These are phyloP conservation scores for Didymella exigua DNA, from an alignment of 2,329 filamentous ascomycete species.

Conservation along the genomic window DNA sequence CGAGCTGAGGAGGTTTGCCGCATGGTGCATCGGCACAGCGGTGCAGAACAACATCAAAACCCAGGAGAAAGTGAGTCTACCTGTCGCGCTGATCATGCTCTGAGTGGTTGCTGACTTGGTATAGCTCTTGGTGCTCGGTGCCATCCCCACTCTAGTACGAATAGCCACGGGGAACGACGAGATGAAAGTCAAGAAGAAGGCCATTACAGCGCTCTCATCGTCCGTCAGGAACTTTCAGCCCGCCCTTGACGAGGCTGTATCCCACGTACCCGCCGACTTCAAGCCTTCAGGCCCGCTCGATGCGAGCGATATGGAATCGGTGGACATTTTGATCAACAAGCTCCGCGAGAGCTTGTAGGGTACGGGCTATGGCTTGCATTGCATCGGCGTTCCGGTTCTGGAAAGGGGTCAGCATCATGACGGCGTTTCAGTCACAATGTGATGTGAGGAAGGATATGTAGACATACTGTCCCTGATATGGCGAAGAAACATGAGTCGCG, in stretches of 20 bases:
- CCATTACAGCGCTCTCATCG: conserved; percentile 85
- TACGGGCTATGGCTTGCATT: conserved; percentile 21
- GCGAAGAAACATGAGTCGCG: background rate
- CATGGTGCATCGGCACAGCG: conserved; percentile 93
- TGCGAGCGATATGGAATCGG: conserved; percentile 83
- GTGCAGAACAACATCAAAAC: conserved; percentile 93
- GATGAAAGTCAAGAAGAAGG: conserved; percentile 77
- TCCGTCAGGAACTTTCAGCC: conserved; percentile 89
- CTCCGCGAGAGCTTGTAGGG: conserved; percentile 51
- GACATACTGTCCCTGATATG: conserved; percentile 1
- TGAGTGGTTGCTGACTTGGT: conserved; percentile 19
- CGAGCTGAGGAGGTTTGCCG: conserved; percentile 81
- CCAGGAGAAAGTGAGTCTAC: conserved; percentile 69
- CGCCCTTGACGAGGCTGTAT: conserved; percentile 67
- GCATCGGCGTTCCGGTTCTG: conserved; percentile 31
- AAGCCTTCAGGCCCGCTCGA: conserved; percentile 69
- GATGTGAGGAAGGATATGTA: conserved; percentile 1
- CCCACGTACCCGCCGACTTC: conserved; percentile 67
- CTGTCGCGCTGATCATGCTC: background rate
- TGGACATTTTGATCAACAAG: conserved; percentile 74
- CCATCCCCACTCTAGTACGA: conserved; percentile 71
- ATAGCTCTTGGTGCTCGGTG: conserved; percentile 64
- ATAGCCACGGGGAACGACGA: conserved; percentile 67
- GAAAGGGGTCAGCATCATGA: conserved; percentile 27
- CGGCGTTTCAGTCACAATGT: conserved; percentile 9